A percentile compares a stretch with the other conserved stretches of the same genome.
Conservation (phyloP, 2,329 filamentous ascomycete species). For the Macrophomina tecta region DNA sequence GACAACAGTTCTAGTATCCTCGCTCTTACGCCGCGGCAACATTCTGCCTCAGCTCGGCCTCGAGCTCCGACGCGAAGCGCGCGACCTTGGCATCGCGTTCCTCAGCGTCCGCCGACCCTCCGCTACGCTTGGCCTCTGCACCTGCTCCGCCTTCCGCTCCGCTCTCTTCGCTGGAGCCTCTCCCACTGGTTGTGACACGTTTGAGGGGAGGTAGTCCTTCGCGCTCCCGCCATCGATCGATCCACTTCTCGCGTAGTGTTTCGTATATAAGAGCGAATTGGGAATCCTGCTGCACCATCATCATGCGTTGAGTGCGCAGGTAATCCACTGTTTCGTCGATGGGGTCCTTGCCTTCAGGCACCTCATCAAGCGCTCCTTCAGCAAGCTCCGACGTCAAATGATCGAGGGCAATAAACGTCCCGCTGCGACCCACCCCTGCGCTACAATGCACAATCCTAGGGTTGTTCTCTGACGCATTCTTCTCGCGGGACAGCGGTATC, state of each 20-base stretch:
- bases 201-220: slow-evolving; percentile 16
- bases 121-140: slow-evolving; percentile 1
- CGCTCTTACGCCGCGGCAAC: slow-evolving; percentile 7
- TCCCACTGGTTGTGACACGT: background rate
- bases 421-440: slow-evolving; percentile 90
- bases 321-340: slow-evolving; percentile 80
- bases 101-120: background rate
- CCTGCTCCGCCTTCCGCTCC: slow-evolving; percentile 6
- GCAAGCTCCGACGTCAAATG: slow-evolving; percentile 84
- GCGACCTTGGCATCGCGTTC: slow-evolving; percentile 25
- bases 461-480: slow-evolving; percentile 34
- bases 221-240: slow-evolving; percentile 54
- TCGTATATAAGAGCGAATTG: slow-evolving; percentile 92
- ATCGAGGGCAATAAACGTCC: slow-evolving; percentile 96
- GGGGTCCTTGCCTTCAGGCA: slow-evolving; percentile 64
- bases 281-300: slow-evolving; percentile 90
- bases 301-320: slow-evolving; percentile 84
- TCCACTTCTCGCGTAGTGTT: slow-evolving; percentile 77
- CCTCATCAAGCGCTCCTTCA: slow-evolving; percentile 67
- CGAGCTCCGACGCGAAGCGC: slow-evolving; percentile 17
- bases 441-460: slow-evolving; percentile 77
- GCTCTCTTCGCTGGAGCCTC: background rate
- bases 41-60: slow-evolving; percentile 23
- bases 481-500: slow-evolving; percentile 69
- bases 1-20: background rate